phyloP scores from a whole-genome alignment of 306 rosid species.

The Leucaena leucocephala region DNA sequence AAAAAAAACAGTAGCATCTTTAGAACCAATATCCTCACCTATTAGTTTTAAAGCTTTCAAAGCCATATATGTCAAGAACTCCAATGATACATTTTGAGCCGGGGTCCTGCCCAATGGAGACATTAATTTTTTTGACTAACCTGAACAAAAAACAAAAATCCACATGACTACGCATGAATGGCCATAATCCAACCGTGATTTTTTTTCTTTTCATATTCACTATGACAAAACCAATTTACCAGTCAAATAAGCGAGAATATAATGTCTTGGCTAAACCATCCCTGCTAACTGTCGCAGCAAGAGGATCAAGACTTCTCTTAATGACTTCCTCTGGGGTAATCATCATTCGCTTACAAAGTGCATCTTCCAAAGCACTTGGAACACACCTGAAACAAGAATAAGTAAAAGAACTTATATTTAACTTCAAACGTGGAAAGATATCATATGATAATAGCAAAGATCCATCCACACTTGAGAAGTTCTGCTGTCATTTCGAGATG shows the following conservation, averaged over 20 bases:
- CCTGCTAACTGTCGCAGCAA: conserved; percentile 74
- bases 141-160: conserved; percentile 51
- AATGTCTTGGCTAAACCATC: conserved; percentile 93
- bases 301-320: conserved; percentile 79
- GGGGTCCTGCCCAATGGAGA: conserved; percentile 88
- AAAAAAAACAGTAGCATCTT: conserved; percentile 34
- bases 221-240: conserved; percentile 49
- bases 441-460: conserved; percentile 38
- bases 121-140: conserved; percentile 85
- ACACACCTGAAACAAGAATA: conserved; percentile 67
- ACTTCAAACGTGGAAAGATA: conserved; percentile 22
- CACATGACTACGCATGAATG: conserved; percentile 28
- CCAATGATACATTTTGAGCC: conserved; percentile 76
- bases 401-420: conserved; percentile 13
- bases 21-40: conserved; percentile 51
- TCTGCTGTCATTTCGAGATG: conserved; percentile 87
- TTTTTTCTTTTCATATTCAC: background rate
- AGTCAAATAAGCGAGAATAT: conserved; percentile 85
- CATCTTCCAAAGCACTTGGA: conserved; percentile 66
- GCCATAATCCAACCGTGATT: conserved; percentile 17
- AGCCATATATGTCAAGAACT: conserved; percentile 93
- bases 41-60: conserved; percentile 82
- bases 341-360: conserved; percentile 83
- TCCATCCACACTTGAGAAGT: conserved; percentile 73
- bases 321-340: conserved; percentile 91